phyloP scores from a whole-genome alignment of 2,329 filamentous ascomycete genomes.

The Fusarium coicis region DNA sequence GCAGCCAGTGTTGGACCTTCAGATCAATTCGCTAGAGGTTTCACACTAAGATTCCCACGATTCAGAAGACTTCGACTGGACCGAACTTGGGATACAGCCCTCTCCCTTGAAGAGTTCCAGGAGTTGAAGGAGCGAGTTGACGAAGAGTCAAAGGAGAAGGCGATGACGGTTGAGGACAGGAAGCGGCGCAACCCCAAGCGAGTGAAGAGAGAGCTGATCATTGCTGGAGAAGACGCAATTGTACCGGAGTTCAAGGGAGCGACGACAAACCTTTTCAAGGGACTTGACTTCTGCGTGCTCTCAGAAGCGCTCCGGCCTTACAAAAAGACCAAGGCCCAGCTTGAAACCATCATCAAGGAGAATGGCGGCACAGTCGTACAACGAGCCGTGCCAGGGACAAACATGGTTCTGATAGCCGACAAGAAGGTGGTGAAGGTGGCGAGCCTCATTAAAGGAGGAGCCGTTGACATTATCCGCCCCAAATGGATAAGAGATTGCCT shows the following conservation, averaged over 20 bases:
- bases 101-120: conserved; percentile 82
- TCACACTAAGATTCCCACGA: conserved; percentile 90
- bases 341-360: conserved; percentile 84
- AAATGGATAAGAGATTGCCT: conserved; percentile 88
- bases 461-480: conserved; percentile 79
- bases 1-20: conserved; percentile 81
- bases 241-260: conserved; percentile 63
- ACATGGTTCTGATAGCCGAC: conserved; percentile 81
- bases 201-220: conserved; percentile 74
- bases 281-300: conserved; percentile 84
- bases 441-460: conserved; percentile 78
- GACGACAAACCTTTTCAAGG: conserved; percentile 75
- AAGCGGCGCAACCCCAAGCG: conserved; percentile 65
- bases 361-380: conserved; percentile 86
- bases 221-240: conserved; percentile 73
- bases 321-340: conserved; percentile 80
- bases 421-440: conserved; percentile 84
- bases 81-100: conserved; percentile 82
- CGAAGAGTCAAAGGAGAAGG: conserved; percentile 76
- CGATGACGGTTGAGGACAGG: conserved; percentile 80
- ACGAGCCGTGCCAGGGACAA: conserved; percentile 68
- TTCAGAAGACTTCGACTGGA: conserved; percentile 87
- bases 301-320: conserved; percentile 76
- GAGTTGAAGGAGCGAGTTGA: conserved; percentile 76
- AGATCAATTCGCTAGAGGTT: conserved; percentile 79